Percentiles rank a stretch among this genome's conserved stretches.
These are phyloP conservation scores for Aristolochia fimbriata DNA, from an alignment of 164 flowering plant genomes.

Conservation along the genomic window DNA sequence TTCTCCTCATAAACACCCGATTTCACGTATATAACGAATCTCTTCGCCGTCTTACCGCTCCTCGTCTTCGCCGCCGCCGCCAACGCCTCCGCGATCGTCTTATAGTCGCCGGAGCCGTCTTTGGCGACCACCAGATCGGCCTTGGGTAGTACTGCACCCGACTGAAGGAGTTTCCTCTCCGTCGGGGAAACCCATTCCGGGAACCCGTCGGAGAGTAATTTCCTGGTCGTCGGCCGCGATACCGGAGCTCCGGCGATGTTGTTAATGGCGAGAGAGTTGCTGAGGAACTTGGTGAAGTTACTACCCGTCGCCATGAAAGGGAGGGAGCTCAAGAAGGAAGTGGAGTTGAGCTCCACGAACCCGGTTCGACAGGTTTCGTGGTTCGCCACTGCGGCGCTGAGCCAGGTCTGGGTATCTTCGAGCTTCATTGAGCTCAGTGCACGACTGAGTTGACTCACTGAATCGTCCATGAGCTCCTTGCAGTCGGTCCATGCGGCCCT, in stretches of 20 bases:
- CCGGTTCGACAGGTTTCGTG: constrained; percentile 51
- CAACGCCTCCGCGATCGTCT: constrained; percentile 48
- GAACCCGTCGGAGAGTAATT: constrained; percentile 22
- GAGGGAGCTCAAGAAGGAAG: constrained; percentile 19
- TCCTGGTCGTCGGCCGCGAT: constrained; percentile 1
- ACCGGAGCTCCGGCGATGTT: constrained; percentile 8
- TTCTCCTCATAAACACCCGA: constrained; percentile 49
- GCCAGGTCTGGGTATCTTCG: constrained; percentile 36
- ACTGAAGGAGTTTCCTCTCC: constrained; percentile 37
- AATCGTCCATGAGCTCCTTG: constrained; percentile 43
- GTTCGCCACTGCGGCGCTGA: constrained; percentile 52
- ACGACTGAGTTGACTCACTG: constrained; percentile 27
- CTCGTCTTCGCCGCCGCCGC: constrained; percentile 20
- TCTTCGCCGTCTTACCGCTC: constrained; percentile 9
- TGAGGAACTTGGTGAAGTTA: constrained; percentile 36
- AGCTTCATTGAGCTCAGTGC: constrained; percentile 14
- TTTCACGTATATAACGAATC: constrained; percentile 48
- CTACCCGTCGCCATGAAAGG: constrained; percentile 6
- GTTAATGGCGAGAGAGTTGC: constrained; percentile 49
- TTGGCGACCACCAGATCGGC: constrained; percentile 54
- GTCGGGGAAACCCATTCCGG: constrained; percentile 41
- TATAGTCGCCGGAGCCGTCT: constrained; percentile 55
- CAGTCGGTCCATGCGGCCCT: constrained; percentile 49
- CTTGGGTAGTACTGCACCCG: constrained; percentile 4
- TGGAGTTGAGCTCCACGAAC: constrained; percentile 28